These are phyloP conservation scores for Musa acuminata DNA, from an alignment of 176 grass and related monocot genomes.

Conservation along the genomic window DNA sequence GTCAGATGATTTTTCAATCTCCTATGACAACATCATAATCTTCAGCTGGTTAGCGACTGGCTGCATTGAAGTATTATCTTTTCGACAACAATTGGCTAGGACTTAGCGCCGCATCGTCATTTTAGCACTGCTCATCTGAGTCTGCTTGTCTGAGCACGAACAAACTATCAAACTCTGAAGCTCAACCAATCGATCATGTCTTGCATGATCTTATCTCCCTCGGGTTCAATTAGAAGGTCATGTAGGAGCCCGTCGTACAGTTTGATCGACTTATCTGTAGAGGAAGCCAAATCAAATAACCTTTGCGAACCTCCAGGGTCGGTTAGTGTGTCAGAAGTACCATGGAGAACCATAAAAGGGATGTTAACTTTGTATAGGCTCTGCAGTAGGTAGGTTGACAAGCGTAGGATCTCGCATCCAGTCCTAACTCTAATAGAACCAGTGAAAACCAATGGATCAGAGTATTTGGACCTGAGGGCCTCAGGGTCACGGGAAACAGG, in stretches of 20 bases:
- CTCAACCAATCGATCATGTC: conserved; percentile 63
- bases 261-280: conserved; percentile 48
- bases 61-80: neutral
- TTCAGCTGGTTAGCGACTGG: neutral
- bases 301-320: conserved; percentile 49
- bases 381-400: conserved; percentile 50
- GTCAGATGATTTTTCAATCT: neutral
- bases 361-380: conserved; percentile 34
- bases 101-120: neutral
- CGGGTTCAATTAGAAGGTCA: conserved; percentile 83
- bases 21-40: neutral
- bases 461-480: conserved; percentile 58
- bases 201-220: conserved; percentile 45
- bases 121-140: neutral
- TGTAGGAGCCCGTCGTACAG: conserved; percentile 57
- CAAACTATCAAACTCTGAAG: conserved; percentile 27
- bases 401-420: conserved; percentile 67
- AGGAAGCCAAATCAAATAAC: conserved; percentile 40
- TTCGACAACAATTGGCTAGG: neutral
- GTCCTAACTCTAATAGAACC: conserved; percentile 69
- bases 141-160: neutral
- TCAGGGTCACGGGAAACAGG: conserved; percentile 59
- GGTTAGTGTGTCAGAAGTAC: conserved; percentile 52
- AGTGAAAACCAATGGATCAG: conserved; percentile 79
- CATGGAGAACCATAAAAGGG: conserved; percentile 65